Conservation (phyloP, 441 rosid genomes). For the Eutrema salsugineum region DNA sequence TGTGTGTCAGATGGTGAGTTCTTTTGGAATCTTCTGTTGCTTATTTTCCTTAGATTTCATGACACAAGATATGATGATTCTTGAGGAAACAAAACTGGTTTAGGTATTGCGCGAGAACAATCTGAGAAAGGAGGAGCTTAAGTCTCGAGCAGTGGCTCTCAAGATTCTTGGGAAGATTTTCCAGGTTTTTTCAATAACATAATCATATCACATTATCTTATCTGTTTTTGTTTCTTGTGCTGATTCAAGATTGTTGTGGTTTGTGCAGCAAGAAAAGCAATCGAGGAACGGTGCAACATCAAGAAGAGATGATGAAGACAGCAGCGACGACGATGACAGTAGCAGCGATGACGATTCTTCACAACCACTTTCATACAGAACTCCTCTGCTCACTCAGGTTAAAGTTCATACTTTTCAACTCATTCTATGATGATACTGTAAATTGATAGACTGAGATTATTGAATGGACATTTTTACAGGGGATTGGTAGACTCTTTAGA, state of each 20-base stretch:
- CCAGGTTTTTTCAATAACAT: conserved; percentile 48
- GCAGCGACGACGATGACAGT: conserved; percentile 61
- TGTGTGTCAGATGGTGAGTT: conserved; percentile 83
- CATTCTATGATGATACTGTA: neutral
- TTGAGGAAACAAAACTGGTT: neutral
- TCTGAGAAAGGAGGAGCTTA: conserved; percentile 66
- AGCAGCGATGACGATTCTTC: conserved; percentile 70
- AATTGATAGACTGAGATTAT: neutral
- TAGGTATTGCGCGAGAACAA: conserved; percentile 69
- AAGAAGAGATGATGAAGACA: conserved; percentile 58
- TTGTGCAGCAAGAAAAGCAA: conserved; percentile 53
- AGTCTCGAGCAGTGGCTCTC: conserved; percentile 65
- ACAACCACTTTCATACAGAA: conserved; percentile 61
- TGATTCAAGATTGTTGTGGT: conserved; percentile 9
- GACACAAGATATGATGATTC: neutral
- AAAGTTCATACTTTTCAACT: neutral
- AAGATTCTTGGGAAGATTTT: conserved; percentile 76
- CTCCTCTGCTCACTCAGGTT: conserved; percentile 89
- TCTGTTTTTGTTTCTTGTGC: neutral
- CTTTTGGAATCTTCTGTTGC: neutral
- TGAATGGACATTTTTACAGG: conserved; percentile 39
- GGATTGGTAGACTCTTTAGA: conserved; percentile 92
- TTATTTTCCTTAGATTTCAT: neutral
- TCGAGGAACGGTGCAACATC: conserved; percentile 47
- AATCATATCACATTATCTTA: neutral